Evolutionary conservation across 2,329 filamentous ascomycete species (phyloP).

Genomic region (Colletotrichum sublineola): DNA sequence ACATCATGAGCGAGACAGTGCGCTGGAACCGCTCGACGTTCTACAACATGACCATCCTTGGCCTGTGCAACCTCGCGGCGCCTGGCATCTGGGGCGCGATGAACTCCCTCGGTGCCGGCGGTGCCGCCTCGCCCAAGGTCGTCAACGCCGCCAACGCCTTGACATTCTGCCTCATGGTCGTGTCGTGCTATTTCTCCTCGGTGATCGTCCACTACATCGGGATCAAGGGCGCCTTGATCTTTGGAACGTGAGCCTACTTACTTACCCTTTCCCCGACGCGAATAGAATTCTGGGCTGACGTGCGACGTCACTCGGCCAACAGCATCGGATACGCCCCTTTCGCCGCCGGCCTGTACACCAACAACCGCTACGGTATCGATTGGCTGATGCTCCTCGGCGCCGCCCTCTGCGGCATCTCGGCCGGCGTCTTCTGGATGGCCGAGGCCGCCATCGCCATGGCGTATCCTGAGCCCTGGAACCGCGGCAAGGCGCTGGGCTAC

Average conservation of each 20-base stretch:
- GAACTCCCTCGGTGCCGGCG: conserved; percentile 80
- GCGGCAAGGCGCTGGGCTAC: conserved; percentile 74
- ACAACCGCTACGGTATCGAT: conserved; percentile 76
- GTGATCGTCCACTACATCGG: conserved; percentile 76
- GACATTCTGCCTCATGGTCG: conserved; percentile 79
- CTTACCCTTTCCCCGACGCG: neutral
- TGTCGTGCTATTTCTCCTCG: conserved; percentile 76
- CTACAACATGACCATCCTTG: conserved; percentile 79
- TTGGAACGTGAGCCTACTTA: conserved; percentile 68
- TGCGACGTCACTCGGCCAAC: too few species aligned
- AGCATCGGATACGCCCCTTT: conserved; percentile 78
- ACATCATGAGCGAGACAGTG: conserved; percentile 52
- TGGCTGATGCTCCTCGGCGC: conserved; percentile 79
- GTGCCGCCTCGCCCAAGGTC: conserved; percentile 72
- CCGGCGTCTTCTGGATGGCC: conserved; percentile 81
- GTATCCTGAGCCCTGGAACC: conserved; percentile 79
- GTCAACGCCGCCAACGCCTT: conserved; percentile 79
- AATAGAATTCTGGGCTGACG: neutral
- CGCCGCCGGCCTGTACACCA: conserved; percentile 78
- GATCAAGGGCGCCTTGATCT: conserved; percentile 77
- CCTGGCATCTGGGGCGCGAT: conserved; percentile 81
- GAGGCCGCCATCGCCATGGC: conserved; percentile 80
- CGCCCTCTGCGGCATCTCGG: conserved; percentile 76
- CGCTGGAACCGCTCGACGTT: conserved; percentile 80
- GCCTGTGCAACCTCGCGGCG: conserved; percentile 77